phyloP scores from a whole-genome alignment of 805 yeast genomes.

The Torulaspora delbrueckii region DNA sequence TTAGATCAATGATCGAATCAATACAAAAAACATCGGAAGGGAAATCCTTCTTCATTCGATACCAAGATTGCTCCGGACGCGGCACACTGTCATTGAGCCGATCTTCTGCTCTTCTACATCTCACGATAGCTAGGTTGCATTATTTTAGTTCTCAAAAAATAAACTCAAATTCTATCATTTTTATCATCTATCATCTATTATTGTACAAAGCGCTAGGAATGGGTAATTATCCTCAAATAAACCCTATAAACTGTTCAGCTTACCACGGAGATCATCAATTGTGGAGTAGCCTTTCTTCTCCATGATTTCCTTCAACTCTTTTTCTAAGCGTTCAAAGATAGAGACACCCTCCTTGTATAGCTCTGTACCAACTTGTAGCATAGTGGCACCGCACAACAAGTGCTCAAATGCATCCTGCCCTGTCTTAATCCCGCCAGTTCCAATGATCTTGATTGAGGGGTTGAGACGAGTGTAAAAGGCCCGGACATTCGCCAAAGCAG shows the following conservation, averaged over 20 bases:
- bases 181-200: background rate
- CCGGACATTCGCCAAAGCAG: conserved; percentile 33
- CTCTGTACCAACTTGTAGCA: conserved; percentile 33
- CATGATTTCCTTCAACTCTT: conserved; percentile 26
- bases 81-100: background rate
- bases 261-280: conserved; percentile 33
- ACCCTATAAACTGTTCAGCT: conserved; percentile 21
- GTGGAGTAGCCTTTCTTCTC: conserved; percentile 26
- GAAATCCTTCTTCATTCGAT: no score
- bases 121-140: background rate
- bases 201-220: background rate
- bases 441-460: conserved; percentile 28
- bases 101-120: background rate
- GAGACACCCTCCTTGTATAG: conserved; percentile 27
- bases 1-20: conserved; percentile 1
- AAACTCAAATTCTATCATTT: background rate
- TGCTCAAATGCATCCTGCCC: conserved; percentile 35
- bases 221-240: background rate
- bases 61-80: no score
- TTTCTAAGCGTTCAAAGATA: conserved; percentile 24
- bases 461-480: conserved; percentile 33
- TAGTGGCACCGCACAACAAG: conserved; percentile 31
- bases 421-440: conserved; percentile 32
- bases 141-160: background rate
- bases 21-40: no score